Evolutionary conservation across 129 eudicot genomes (phyloP).

Genomic region (Sambucus nigra): DNA sequence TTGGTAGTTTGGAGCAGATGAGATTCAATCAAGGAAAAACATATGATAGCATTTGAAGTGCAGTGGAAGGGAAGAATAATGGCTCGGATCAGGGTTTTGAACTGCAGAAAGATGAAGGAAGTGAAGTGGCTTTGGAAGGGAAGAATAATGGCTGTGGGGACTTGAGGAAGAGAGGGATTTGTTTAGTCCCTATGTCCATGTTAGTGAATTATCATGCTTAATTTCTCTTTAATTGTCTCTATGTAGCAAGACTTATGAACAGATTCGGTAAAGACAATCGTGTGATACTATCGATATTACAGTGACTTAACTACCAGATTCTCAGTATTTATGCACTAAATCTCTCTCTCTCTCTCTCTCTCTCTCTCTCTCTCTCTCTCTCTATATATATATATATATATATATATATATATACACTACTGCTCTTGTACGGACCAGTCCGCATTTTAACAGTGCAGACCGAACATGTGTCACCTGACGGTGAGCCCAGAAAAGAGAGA

Average conservation of each 20-base stretch:
- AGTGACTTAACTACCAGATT: not conserved
- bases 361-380: too few species aligned
- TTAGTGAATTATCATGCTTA: slow-evolving; percentile 25
- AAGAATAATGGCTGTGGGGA: slow-evolving; percentile 24
- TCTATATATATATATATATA: too few species aligned
- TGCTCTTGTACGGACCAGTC: too few species aligned
- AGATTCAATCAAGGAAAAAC: slow-evolving; percentile 27
- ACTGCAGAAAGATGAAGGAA: slow-evolving; percentile 7
- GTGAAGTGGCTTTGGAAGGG: slow-evolving; percentile 7
- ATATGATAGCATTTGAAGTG: slow-evolving; percentile 17
- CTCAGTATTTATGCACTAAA: too few species aligned
- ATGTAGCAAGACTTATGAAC: slow-evolving; percentile 13
- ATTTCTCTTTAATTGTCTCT: not conserved
- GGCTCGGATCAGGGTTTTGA: slow-evolving; percentile 14
- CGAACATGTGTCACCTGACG: too few species aligned
- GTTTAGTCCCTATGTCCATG: slow-evolving; percentile 57
- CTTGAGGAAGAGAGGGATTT: slow-evolving; percentile 44
- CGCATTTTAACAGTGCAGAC: too few species aligned
- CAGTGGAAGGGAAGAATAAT: slow-evolving; percentile 18
- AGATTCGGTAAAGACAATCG: slow-evolving; percentile 9
- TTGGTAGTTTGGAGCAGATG: slow-evolving; percentile 28
- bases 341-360: not conserved
- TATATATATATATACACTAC: too few species aligned
- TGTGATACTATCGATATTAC: not conserved
- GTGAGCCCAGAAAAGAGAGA: too few species aligned